phyloP scores from a whole-genome alignment of 441 rosid species.

The Codiaeum variegatum region DNA sequence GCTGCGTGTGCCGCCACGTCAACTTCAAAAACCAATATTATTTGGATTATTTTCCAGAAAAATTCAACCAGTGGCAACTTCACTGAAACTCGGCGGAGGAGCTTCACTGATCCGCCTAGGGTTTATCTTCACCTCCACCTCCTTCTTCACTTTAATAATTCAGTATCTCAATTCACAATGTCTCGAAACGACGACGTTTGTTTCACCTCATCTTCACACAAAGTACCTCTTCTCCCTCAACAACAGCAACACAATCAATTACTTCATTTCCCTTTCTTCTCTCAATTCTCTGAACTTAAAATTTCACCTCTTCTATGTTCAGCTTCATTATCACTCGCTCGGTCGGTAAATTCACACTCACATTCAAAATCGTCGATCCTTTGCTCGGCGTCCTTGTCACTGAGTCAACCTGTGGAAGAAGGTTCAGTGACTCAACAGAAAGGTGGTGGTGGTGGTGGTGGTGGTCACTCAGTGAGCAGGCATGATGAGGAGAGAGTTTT shows the following conservation, averaged over 20 bases:
- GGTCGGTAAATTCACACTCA: neutral
- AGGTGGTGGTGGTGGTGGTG: conserved; percentile 29
- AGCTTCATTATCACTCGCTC: conserved; percentile 21
- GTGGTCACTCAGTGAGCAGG: conserved; percentile 30
- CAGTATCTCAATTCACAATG: neutral
- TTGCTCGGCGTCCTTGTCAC: conserved; percentile 40
- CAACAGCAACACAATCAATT: neutral
- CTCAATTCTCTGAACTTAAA: conserved; percentile 32
- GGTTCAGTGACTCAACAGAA: conserved; percentile 30
- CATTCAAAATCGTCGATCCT: conserved; percentile 22
- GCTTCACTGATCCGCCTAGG: neutral
- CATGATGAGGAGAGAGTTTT: conserved; percentile 75
- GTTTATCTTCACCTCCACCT: neutral
- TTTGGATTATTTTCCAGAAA: neutral
- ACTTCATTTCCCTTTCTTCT: conserved; percentile 15
- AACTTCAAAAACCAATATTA: too few species aligned
- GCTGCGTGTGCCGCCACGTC: too few species aligned
- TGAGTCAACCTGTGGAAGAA: conserved; percentile 29
- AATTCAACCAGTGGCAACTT: neutral
- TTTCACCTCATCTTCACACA: conserved; percentile 32
- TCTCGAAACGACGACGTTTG: neutral
- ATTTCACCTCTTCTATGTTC: conserved; percentile 32
- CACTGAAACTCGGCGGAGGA: neutral
- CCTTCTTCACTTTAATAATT: neutral
- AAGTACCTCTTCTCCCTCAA: conserved; percentile 28